Evolutionary conservation across 2,329 filamentous ascomycete species (phyloP).

Genomic region (Neopestalotiopsis sp.): DNA sequence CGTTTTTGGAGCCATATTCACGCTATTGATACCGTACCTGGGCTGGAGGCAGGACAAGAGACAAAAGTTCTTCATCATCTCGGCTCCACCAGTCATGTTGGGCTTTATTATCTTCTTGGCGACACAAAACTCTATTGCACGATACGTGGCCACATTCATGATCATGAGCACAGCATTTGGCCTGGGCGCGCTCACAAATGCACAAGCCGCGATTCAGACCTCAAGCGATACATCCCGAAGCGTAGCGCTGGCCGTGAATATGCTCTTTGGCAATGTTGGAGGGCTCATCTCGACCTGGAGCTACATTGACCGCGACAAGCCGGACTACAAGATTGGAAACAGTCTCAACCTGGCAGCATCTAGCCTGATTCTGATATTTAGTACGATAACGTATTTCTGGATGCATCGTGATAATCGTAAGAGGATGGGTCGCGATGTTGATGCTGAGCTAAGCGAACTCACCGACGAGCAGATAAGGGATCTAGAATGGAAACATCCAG

Average conservation of each 20-base stretch:
- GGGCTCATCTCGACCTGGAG: constrained; percentile 71
- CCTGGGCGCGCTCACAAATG: constrained; percentile 69
- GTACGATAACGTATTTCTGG: constrained; percentile 57
- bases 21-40: constrained; percentile 63
- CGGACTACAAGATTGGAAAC: constrained; percentile 74
- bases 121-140: constrained; percentile 52
- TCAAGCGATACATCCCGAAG: constrained; percentile 73
- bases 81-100: constrained; percentile 68
- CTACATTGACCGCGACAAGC: constrained; percentile 67
- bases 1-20: constrained; percentile 71
- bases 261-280: constrained; percentile 78
- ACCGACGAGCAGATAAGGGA: constrained; percentile 55
- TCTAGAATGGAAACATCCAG: constrained; percentile 67
- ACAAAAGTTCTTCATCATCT: constrained; percentile 64
- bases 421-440: constrained; percentile 55
- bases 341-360: constrained; percentile 69
- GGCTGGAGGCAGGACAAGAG: constrained; percentile 66
- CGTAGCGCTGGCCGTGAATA: constrained; percentile 68
- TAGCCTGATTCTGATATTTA: constrained; percentile 55
- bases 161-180: constrained; percentile 69
- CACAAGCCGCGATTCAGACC: constrained; percentile 72
- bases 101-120: constrained; percentile 77
- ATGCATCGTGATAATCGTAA: constrained; percentile 66
- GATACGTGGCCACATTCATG: constrained; percentile 75
- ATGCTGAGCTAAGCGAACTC: constrained; percentile 57